Conservation (phyloP, 2,329 filamentous ascomycete genomes). For the Colletotrichum abscissum region DNA sequence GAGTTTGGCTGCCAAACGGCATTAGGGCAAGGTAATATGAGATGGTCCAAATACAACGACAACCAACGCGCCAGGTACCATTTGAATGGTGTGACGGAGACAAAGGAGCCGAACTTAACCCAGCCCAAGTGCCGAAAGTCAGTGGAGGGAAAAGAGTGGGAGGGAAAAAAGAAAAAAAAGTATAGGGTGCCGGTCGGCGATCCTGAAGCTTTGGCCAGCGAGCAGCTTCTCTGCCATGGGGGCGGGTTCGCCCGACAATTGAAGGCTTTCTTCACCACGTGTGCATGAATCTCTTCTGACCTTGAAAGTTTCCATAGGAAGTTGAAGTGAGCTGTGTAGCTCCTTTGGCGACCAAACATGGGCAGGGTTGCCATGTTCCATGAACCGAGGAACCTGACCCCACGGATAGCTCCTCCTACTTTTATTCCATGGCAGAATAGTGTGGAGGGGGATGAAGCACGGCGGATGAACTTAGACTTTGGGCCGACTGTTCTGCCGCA, state of each 20-base stretch:
- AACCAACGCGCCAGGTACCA: not conserved
- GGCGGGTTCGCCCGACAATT: not conserved
- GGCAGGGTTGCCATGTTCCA: not conserved
- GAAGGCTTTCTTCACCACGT: not conserved
- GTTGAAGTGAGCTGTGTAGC: not conserved
- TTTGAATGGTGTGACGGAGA: not conserved
- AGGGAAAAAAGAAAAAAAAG: not conserved
- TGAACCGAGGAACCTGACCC: not conserved
- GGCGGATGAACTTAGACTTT: not conserved
- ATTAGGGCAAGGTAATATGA: not conserved
- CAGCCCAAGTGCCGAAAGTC: not conserved
- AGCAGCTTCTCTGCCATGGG: not conserved
- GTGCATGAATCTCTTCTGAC: not conserved
- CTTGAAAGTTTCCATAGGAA: not conserved
- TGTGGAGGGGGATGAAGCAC: not conserved
- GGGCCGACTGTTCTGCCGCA: not conserved
- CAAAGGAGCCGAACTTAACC: not conserved
- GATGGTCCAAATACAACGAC: not conserved
- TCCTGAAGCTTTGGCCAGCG: not conserved
- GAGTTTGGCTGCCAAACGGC: not conserved
- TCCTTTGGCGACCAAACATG: not conserved
- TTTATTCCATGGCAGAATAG: not conserved
- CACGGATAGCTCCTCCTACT: not conserved
- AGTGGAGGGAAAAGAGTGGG: not conserved
- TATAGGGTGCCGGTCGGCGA: not conserved